A percentile compares a stretch with the other conserved stretches of the same genome.
These are phyloP conservation scores for Singerocomus inundabilis DNA, from an alignment of 1,284 basidiomycete species.

Conservation along the genomic window DNA sequence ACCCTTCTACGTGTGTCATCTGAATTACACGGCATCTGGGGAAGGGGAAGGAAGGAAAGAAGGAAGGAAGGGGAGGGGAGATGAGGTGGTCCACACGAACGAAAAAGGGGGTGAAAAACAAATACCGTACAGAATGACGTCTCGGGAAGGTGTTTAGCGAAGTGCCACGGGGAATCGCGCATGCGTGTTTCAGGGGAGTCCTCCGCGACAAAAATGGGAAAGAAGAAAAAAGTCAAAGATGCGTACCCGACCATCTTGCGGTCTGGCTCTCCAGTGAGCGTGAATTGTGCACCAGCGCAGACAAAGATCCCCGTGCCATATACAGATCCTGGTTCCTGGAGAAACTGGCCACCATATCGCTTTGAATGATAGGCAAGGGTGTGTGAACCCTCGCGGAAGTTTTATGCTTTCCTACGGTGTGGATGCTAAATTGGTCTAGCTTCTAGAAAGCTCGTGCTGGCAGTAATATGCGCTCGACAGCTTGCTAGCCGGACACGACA, in stretches of 20 bases:
- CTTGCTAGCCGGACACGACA: not conserved
- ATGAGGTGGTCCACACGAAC: too few relatives aligned
- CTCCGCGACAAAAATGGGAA: conserved; percentile 4
- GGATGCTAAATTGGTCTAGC: not conserved
- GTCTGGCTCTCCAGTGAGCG: not conserved
- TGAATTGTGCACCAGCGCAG: not conserved
- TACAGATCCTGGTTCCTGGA: conserved; percentile 2
- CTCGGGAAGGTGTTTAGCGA: not conserved
- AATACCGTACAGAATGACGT: not conserved
- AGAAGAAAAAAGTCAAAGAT: not conserved
- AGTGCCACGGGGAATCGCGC: not conserved
- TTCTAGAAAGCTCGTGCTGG: not conserved
- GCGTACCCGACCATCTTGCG: not conserved
- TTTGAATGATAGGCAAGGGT: not conserved
- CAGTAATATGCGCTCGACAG: not conserved
- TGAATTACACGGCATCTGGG: conserved; percentile 7
- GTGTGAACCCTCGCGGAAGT: conserved; percentile 19
- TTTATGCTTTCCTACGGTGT: conserved; percentile 9
- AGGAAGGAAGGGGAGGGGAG: too few relatives aligned
- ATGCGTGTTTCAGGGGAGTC: not conserved
- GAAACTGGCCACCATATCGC: not conserved
- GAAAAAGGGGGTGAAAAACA: too few relatives aligned
- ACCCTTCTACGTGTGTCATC: not conserved
- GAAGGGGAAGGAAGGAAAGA: too few relatives aligned
- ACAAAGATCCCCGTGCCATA: not conserved